Percentiles rank a stretch among this genome's conserved stretches.
Conservation (phyloP, 495 filamentous ascomycete species). For the Hyaloscypha bicolor region DNA sequence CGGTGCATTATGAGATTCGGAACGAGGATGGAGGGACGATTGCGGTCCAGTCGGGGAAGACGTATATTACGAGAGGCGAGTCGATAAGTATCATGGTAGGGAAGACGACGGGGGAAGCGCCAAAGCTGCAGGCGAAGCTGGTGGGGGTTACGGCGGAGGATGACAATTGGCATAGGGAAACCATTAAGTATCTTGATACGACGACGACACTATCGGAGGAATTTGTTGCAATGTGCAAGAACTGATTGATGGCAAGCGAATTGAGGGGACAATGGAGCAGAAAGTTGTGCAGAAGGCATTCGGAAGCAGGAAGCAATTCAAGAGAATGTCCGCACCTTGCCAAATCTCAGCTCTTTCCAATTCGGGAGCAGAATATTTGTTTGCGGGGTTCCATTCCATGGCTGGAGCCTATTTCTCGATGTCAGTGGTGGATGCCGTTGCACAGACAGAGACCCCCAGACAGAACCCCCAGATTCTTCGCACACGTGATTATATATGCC, state of each 20-base stretch:
- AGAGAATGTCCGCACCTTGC: neutral
- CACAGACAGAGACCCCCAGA: too few species aligned
- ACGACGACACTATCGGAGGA: conserved; percentile 18
- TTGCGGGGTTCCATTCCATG: too few species aligned
- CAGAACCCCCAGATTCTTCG: too few species aligned
- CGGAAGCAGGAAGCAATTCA: neutral
- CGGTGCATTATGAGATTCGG: conserved; percentile 34
- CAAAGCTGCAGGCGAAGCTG: conserved; percentile 21
- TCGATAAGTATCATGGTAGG: conserved; percentile 26
- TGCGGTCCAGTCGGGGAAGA: conserved; percentile 32
- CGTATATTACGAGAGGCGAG: conserved; percentile 30
- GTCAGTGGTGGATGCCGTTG: too few species aligned
- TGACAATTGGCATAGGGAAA: conserved; percentile 36
- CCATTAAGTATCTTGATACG: conserved; percentile 32
- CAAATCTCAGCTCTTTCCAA: neutral
- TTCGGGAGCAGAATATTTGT: neutral
- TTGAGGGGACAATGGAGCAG: neutral
- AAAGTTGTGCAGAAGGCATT: neutral
- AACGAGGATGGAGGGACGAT: conserved; percentile 27
- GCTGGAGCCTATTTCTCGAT: too few species aligned
- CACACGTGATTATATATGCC: too few species aligned
- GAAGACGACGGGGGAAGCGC: conserved; percentile 17
- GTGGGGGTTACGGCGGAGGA: conserved; percentile 29
- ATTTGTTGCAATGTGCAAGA: conserved; percentile 14
- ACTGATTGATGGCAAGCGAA: neutral